Evolutionary conservation across 1,139 yeast species (phyloP).

Genomic region (Pichia sp.): DNA sequence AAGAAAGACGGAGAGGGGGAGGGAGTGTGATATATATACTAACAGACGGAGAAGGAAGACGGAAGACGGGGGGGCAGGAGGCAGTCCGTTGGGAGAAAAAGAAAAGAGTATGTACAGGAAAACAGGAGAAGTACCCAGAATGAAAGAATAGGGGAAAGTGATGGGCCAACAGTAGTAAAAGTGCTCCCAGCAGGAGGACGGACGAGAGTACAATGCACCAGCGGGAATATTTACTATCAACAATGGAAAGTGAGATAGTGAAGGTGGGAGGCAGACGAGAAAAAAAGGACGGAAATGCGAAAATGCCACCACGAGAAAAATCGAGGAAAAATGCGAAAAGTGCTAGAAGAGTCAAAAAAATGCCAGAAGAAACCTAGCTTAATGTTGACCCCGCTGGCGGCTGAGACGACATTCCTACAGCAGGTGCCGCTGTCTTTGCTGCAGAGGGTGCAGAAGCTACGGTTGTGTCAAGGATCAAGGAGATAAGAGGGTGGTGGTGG

Average conservation of each 20-base stretch:
- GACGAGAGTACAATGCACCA: not conserved
- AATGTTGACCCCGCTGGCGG: not conserved
- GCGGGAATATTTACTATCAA: not conserved
- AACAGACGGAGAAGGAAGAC: too few species aligned
- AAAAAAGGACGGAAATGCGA: not conserved
- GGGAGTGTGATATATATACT: too few species aligned
- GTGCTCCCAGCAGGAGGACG: not conserved
- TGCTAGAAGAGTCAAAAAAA: not conserved
- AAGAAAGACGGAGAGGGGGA: too few species aligned
- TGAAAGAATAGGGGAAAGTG: not conserved
- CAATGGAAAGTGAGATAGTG: not conserved
- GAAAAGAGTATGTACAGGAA: too few species aligned
- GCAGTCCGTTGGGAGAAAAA: too few species aligned
- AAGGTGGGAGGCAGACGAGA: not conserved
- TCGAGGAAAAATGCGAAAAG: not conserved
- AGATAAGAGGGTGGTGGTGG: not conserved
- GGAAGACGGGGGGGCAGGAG: too few species aligned
- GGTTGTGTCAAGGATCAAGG: not conserved
- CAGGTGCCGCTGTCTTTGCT: not conserved
- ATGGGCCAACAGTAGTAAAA: not conserved
- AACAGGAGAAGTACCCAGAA: not conserved
- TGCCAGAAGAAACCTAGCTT: not conserved
- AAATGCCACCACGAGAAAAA: not conserved
- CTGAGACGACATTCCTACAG: not conserved
- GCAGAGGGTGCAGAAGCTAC: not conserved